Evolutionary conservation across 768 basidiomycete species (phyloP).

Genomic region (Lactifluus subvellereus): DNA sequence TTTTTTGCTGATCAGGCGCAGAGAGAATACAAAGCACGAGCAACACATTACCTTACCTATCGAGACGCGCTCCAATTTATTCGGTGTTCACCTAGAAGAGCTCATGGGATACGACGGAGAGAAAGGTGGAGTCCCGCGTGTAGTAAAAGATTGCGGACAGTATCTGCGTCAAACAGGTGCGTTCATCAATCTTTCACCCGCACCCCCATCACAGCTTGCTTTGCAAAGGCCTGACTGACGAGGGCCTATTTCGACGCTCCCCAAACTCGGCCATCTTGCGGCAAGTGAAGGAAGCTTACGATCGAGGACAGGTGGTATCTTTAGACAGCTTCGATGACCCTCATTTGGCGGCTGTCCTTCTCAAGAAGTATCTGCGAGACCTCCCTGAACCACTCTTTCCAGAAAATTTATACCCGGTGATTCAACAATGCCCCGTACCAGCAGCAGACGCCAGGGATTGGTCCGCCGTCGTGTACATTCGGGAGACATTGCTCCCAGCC

Average conservation of each 20-base stretch:
- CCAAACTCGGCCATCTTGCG: slow-evolving; percentile 63
- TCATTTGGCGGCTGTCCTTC: slow-evolving; percentile 73
- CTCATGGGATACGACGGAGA: slow-evolving; percentile 81
- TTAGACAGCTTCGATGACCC: slow-evolving; percentile 71
- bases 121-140: slow-evolving; percentile 76
- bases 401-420: slow-evolving; percentile 56
- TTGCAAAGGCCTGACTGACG: slow-evolving; percentile 50
- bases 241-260: slow-evolving; percentile 80
- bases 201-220: neutral
- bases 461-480: slow-evolving; percentile 56
- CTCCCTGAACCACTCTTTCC: slow-evolving; percentile 75
- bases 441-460: slow-evolving; percentile 50
- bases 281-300: slow-evolving; percentile 79
- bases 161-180: slow-evolving; percentile 58
- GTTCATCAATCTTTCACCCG: slow-evolving; percentile 1
- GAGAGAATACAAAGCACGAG: slow-evolving; percentile 78
- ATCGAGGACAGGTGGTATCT: slow-evolving; percentile 77
- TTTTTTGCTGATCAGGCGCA: slow-evolving; percentile 28
- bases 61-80: slow-evolving; percentile 55
- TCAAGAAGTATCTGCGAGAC: slow-evolving; percentile 83
- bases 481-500: slow-evolving; percentile 59
- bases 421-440: slow-evolving; percentile 61
- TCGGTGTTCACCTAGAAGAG: slow-evolving; percentile 77
- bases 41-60: slow-evolving; percentile 60
- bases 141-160: slow-evolving; percentile 68